A percentile compares a stretch with the other conserved stretches of the same genome.
Evolutionary conservation across 2,329 filamentous ascomycete genomes (phyloP).

Genomic region (Pleurostoma richardsiae): DNA sequence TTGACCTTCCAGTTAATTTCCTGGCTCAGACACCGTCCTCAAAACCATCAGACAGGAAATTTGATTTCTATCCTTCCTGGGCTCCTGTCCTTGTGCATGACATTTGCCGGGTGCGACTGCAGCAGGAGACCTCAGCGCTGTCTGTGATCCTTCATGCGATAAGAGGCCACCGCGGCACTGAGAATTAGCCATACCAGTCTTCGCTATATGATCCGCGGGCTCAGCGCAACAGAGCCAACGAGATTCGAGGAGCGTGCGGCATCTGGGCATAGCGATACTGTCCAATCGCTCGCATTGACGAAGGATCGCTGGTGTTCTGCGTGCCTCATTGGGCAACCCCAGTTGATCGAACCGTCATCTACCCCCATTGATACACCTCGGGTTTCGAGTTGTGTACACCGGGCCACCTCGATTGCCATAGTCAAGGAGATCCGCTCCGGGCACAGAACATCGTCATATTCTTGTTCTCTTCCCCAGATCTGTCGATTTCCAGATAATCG

Average conservation of each 20-base stretch:
- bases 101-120: not conserved
- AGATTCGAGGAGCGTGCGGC: not conserved
- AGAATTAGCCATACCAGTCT: not conserved
- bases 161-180: not conserved
- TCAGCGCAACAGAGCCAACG: not conserved
- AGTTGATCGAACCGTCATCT: constrained; percentile 2
- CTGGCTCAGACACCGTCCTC: too few relatives aligned
- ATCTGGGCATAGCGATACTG: not conserved
- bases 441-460: not conserved
- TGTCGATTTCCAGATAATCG: not conserved
- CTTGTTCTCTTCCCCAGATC: not conserved
- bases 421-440: not conserved
- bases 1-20: too few relatives aligned
- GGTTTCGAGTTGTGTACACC: constrained; percentile 3
- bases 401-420: not conserved
- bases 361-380: constrained; percentile 4
- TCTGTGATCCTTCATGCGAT: not conserved
- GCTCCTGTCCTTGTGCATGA: not conserved
- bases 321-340: constrained; percentile 1
- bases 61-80: too few relatives aligned
- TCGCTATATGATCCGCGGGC: not conserved
- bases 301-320: constrained; percentile 1
- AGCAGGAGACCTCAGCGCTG: too few relatives aligned
- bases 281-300: constrained; percentile 3
- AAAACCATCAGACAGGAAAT: too few relatives aligned